A percentile compares a stretch with the other conserved stretches of the same genome.
These are phyloP conservation scores for Xylaria multiplex DNA, from an alignment of 2,329 filamentous ascomycete genomes.

Conservation along the genomic window DNA sequence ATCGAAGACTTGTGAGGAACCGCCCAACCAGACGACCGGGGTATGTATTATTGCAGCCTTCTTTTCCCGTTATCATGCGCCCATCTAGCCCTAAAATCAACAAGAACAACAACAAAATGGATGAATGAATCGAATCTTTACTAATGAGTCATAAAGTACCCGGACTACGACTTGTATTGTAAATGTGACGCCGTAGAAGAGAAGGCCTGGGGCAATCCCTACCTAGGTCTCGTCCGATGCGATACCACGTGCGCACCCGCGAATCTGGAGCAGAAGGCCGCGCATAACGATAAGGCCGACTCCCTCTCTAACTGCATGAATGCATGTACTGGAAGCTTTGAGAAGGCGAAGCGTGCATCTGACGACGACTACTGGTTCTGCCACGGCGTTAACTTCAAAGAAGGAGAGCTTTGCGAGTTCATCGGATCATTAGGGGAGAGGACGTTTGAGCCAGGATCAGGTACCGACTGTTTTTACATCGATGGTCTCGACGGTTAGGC, in stretches of 20 bases:
- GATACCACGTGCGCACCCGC: slow-evolving; percentile 41
- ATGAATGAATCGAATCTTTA: background rate
- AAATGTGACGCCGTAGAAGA: slow-evolving; percentile 38
- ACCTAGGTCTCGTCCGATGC: slow-evolving; percentile 42
- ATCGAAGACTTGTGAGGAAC: slow-evolving; percentile 25
- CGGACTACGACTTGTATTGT: slow-evolving; percentile 43
- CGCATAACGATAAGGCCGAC: slow-evolving; percentile 37
- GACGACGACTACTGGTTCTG: slow-evolving; percentile 43
- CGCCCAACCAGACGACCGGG: slow-evolving; percentile 29
- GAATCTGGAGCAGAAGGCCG: slow-evolving; percentile 34
- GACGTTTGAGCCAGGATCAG: slow-evolving; percentile 35
- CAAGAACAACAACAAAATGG: background rate
- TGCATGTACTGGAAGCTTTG: slow-evolving; percentile 42
- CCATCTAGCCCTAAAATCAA: background rate
- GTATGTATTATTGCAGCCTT: slow-evolving; percentile 13
- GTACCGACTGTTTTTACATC: slow-evolving; percentile 37
- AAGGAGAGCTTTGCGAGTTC: slow-evolving; percentile 45
- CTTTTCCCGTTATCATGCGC: background rate
- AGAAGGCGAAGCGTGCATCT: slow-evolving; percentile 37
- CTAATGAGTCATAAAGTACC: slow-evolving; percentile 37
- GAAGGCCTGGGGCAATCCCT: slow-evolving; percentile 41
- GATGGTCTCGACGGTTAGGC: slow-evolving; percentile 14
- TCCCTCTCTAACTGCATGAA: slow-evolving; percentile 38
- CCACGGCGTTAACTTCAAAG: slow-evolving; percentile 44
- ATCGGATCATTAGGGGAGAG: slow-evolving; percentile 38